Evolutionary conservation across 2,329 filamentous ascomycete species (phyloP).

Genomic region (Tolypocladium guangdongense): DNA sequence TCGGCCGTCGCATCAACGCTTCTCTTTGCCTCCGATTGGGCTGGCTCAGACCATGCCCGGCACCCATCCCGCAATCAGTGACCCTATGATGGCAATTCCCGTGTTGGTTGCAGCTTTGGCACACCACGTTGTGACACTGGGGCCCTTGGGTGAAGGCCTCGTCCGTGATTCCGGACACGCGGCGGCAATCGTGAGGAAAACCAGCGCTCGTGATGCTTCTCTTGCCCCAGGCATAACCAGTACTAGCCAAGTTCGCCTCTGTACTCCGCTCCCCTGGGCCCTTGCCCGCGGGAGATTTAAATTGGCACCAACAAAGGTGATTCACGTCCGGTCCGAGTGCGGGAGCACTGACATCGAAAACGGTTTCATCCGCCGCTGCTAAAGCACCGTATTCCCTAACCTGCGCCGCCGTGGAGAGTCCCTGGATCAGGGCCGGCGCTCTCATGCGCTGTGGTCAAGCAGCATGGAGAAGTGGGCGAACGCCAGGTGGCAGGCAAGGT

Average conservation of each 20-base stretch:
- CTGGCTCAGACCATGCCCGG: neutral
- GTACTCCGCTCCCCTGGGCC: neutral
- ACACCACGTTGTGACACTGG: neutral
- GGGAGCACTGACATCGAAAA: neutral
- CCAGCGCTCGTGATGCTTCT: neutral
- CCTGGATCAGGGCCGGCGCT: neutral
- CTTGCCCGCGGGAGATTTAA: neutral
- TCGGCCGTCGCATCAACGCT: conserved; percentile 2
- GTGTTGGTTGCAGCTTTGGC: neutral
- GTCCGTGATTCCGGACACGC: neutral
- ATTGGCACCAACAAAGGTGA: neutral
- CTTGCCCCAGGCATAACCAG: neutral
- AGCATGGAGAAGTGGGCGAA: neutral
- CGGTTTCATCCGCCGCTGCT: neutral
- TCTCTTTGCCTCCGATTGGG: neutral
- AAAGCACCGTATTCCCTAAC: neutral
- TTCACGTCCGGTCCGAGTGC: neutral
- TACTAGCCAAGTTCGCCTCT: neutral
- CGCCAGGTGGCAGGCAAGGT: conserved; percentile 1
- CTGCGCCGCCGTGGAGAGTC: neutral
- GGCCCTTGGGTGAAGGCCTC: neutral
- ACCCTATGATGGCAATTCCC: neutral
- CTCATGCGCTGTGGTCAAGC: neutral
- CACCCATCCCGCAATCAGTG: neutral
- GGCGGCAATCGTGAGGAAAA: neutral